These are phyloP conservation scores for Petunia hybrid DNA, from an alignment of 305 asterid genomes.

Conservation along the genomic window DNA sequence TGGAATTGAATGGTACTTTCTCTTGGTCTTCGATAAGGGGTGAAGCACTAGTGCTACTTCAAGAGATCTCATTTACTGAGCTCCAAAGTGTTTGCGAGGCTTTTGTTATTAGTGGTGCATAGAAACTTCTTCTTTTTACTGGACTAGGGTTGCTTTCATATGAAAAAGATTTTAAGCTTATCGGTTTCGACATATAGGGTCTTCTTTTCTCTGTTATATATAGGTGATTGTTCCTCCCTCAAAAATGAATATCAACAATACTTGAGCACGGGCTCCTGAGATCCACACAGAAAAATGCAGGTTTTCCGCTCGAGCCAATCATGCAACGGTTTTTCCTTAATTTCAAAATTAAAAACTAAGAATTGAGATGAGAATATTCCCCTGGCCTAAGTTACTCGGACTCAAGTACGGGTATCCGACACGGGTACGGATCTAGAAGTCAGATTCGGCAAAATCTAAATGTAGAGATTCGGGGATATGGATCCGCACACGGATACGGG, in stretches of 20 bases:
- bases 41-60: not conserved
- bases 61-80: not conserved
- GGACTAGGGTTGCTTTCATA: not conserved
- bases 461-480: not conserved
- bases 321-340: constrained; percentile 7
- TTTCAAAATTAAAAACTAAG: not conserved
- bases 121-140: not conserved
- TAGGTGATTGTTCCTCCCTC: not conserved
- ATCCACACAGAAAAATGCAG: not conserved
- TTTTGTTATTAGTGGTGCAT: constrained; percentile 3
- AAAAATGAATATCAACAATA: not conserved
- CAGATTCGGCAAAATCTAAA: not conserved
- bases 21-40: not conserved
- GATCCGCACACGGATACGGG: not conserved
- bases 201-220: not conserved
- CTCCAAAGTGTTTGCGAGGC: not conserved
- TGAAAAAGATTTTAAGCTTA: constrained; percentile 14
- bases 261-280: not conserved
- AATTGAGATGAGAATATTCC: not conserved
- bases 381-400: not conserved
- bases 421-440: not conserved
- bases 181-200: not conserved
- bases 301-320: not conserved
- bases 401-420: not conserved
- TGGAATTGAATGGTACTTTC: not conserved